A percentile compares a stretch with the other conserved stretches of the same genome.
Conservation (phyloP, 2,329 filamentous ascomycete genomes). For the Stagonosporopsis tanaceti region DNA sequence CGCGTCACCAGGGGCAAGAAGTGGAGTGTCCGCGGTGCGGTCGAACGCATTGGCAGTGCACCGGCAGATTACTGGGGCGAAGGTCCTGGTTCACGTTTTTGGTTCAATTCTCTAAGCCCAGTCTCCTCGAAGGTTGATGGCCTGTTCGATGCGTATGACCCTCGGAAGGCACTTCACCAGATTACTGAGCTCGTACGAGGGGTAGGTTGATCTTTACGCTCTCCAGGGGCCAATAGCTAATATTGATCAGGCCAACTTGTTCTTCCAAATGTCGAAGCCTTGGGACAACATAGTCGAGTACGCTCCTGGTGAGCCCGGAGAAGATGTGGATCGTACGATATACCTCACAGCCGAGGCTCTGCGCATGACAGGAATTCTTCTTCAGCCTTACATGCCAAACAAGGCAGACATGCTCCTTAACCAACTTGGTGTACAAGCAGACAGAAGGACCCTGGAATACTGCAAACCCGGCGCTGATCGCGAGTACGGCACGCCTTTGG, state of each 20-base stretch:
- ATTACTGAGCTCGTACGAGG: constrained; percentile 40
- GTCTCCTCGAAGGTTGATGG: constrained; percentile 32
- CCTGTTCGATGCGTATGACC: constrained; percentile 39
- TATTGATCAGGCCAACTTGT: constrained; percentile 67
- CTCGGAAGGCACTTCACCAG: constrained; percentile 35
- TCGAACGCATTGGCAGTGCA: constrained; percentile 52
- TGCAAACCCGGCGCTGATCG: constrained; percentile 71
- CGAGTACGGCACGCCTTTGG: constrained; percentile 68
- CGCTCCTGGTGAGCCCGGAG: constrained; percentile 38
- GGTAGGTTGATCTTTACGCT: constrained; percentile 26
- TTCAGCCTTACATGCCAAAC: constrained; percentile 89
- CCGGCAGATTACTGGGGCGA: constrained; percentile 40
- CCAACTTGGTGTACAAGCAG: constrained; percentile 73
- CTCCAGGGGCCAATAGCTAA: constrained; percentile 1
- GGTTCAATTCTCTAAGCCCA: constrained; percentile 50
- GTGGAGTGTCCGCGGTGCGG: constrained; percentile 72
- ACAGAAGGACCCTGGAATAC: constrained; percentile 69
- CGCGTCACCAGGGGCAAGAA: constrained; percentile 72
- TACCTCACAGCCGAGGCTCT: constrained; percentile 78
- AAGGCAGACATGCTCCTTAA: constrained; percentile 79
- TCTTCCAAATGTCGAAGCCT: constrained; percentile 70
- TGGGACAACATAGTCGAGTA: constrained; percentile 67
- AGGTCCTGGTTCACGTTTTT: constrained; percentile 39
- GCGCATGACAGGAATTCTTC: constrained; percentile 79
- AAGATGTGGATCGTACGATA: constrained; percentile 59